A percentile compares a stretch with the other conserved stretches of the same genome.
phyloP scores from a whole-genome alignment of 2,329 filamentous ascomycete genomes.

The Colletotrichum simmondsii region DNA sequence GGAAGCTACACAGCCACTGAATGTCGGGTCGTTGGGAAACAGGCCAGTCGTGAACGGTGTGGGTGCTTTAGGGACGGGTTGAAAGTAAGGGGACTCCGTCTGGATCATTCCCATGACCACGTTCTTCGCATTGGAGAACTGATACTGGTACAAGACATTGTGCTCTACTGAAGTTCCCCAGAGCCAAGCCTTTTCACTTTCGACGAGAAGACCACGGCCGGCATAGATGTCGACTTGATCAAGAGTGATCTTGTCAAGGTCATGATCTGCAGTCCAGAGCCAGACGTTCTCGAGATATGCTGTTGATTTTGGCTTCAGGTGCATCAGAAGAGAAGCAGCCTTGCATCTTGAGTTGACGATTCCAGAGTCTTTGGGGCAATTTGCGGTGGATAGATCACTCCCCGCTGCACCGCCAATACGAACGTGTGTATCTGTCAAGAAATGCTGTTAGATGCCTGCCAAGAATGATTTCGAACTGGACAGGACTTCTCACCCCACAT shows the following conservation, averaged over 20 bases:
- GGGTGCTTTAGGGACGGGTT: conserved; percentile 38
- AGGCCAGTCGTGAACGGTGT: conserved; percentile 33
- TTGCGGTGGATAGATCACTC: no score
- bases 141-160: conserved; percentile 59
- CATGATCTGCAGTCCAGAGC: conserved; percentile 78
- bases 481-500: no score
- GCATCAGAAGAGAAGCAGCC: conserved; percentile 59
- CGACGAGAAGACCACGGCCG: conserved; percentile 48
- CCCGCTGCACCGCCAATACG: no score
- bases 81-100: conserved; percentile 44
- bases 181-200: conserved; percentile 38
- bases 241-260: conserved; percentile 44
- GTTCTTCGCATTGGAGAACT: conserved; percentile 57
- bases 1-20: background rate
- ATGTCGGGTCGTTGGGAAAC: conserved; percentile 28
- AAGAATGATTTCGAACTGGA: no score
- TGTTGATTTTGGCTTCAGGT: conserved; percentile 55
- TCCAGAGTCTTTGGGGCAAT: no score
- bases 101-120: conserved; percentile 60
- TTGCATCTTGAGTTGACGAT: conserved; percentile 39
- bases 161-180: conserved; percentile 38
- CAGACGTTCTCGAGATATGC: conserved; percentile 65
- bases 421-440: no score
- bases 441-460: no score
- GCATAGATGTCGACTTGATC: conserved; percentile 46